Percentiles rank a stretch among this genome's conserved stretches.
Evolutionary conservation across 257 asterid genomes (phyloP).

Genomic region (Lycium ferocissimum): DNA sequence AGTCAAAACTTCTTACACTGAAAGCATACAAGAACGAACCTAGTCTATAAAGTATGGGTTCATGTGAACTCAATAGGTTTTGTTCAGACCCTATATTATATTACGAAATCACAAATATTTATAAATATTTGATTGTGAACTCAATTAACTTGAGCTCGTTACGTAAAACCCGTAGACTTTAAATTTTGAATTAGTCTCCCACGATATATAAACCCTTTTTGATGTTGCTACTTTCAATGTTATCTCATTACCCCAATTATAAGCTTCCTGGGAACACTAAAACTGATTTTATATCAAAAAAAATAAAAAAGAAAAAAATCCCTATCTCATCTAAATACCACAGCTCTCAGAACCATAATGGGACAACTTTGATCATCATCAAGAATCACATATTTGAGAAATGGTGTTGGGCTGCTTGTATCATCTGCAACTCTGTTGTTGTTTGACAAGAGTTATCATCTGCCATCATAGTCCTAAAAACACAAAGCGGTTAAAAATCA

Average conservation of each 20-base stretch:
- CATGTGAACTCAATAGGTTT: too few species aligned
- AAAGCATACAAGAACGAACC: too few species aligned
- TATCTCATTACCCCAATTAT: neutral
- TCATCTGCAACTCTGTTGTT: slow-evolving; percentile 68
- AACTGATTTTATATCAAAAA: neutral
- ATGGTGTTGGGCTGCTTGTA: slow-evolving; percentile 71
- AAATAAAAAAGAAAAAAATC: neutral
- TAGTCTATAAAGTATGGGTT: too few species aligned
- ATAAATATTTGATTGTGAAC: too few species aligned
- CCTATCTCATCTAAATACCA: neutral
- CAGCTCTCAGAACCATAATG: slow-evolving; percentile 26
- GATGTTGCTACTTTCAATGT: neutral
- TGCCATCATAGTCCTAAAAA: slow-evolving; percentile 59
- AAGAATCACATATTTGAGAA: slow-evolving; percentile 68
- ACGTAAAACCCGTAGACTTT: too few species aligned
- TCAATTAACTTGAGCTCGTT: too few species aligned
- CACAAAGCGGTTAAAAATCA: neutral
- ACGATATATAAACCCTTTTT: too few species aligned
- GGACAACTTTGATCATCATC: slow-evolving; percentile 19
- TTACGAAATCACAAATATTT: too few species aligned
- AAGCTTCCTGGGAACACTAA: neutral
- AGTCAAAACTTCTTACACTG: too few species aligned
- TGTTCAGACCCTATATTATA: too few species aligned
- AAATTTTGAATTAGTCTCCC: too few species aligned
- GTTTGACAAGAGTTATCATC: slow-evolving; percentile 82